Conservation (phyloP, 176 grass and related monocot species). For the Bothriochloa decipiens region DNA sequence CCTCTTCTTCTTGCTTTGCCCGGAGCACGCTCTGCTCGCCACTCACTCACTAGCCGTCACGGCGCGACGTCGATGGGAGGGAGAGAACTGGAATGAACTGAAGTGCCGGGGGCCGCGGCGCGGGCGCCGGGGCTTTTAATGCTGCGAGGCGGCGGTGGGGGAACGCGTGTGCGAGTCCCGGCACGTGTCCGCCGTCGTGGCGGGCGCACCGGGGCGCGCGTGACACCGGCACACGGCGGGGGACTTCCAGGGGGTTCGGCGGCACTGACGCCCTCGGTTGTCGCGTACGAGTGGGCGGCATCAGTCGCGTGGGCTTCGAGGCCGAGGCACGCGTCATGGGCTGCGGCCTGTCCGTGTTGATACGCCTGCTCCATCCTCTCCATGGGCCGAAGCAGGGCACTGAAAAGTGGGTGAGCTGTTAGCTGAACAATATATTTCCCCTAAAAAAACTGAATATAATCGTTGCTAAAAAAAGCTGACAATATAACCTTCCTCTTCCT, state of each 20-base stretch:
- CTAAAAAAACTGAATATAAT: no score
- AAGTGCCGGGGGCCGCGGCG: not conserved
- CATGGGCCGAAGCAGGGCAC: no score
- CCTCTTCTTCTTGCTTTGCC: not conserved
- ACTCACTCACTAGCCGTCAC: not conserved
- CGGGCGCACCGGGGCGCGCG: not conserved
- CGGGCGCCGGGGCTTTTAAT: conserved; percentile 5
- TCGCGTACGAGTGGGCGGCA: not conserved
- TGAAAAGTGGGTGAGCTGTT: no score
- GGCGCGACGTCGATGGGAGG: not conserved
- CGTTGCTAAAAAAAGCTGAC: no score
- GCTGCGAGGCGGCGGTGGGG: not conserved
- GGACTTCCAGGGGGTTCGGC: not conserved
- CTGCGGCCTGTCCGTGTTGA: not conserved
- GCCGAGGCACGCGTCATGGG: not conserved
- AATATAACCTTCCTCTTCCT: no score
- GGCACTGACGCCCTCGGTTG: not conserved
- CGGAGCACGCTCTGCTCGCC: not conserved
- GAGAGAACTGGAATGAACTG: not conserved
- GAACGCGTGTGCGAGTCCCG: not conserved
- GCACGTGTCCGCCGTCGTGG: conserved; percentile 37
- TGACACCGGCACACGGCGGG: not conserved
- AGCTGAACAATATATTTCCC: no score
- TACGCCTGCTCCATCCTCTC: no score
- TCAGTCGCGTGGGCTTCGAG: not conserved